phyloP scores from a whole-genome alignment of 2,329 filamentous ascomycete species.

The Diaporthe humulicola region DNA sequence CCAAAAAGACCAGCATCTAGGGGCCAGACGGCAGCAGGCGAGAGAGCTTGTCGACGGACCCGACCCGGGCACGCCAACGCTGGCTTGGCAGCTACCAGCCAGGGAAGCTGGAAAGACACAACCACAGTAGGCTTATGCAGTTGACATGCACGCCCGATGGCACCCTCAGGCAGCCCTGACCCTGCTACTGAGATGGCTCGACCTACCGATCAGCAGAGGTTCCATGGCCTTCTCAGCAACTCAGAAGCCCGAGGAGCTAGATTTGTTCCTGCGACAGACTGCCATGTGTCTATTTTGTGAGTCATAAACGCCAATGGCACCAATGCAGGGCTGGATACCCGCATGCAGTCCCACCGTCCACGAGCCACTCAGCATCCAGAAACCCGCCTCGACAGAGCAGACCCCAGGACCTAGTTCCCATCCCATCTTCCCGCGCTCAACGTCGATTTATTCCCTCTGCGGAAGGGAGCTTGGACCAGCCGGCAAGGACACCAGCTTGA shows the following conservation, averaged over 20 bases:
- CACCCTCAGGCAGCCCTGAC: conserved; percentile 25
- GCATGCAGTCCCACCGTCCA: conserved; percentile 34
- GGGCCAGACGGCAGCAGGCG: neutral
- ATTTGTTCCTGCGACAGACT: conserved; percentile 29
- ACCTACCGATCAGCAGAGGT: conserved; percentile 20
- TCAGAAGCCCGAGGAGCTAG: conserved; percentile 7
- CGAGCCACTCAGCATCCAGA: conserved; percentile 34
- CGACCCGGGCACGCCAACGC: conserved; percentile 24
- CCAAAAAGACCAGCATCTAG: conserved; percentile 12
- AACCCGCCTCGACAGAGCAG: neutral
- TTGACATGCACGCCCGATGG: conserved; percentile 37
- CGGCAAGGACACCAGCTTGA: conserved; percentile 11
- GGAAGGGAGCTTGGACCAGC: conserved; percentile 30
- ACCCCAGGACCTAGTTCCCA: conserved; percentile 28
- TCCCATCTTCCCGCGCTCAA: conserved; percentile 39
- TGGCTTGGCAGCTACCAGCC: conserved; percentile 1
- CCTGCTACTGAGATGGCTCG: conserved; percentile 20
- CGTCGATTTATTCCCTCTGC: conserved; percentile 27
- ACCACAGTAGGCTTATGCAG: conserved; percentile 10
- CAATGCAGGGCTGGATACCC: conserved; percentile 30
- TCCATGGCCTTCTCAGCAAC: conserved; percentile 11
- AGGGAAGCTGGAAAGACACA: neutral
- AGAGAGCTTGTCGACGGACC: neutral
- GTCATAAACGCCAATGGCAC: conserved; percentile 38
- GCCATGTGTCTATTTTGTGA: conserved; percentile 33